These are phyloP conservation scores for Heterobasidion irregulare DNA, from an alignment of 1,284 basidiomycete genomes.

Conservation along the genomic window DNA sequence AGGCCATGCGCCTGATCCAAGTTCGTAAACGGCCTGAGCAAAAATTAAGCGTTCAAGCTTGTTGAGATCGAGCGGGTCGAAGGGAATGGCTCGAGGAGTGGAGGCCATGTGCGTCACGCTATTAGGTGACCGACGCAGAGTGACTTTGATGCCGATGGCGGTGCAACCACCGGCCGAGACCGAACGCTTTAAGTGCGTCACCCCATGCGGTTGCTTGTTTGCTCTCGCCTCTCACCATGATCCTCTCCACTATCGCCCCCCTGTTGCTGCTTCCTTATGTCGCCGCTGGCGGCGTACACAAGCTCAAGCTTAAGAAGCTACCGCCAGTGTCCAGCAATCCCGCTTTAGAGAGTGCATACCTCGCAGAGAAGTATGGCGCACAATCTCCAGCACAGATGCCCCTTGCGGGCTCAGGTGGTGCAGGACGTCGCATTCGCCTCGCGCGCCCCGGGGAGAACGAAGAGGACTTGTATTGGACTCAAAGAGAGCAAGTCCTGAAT, in stretches of 20 bases:
- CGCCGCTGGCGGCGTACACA: slow-evolving; percentile 66
- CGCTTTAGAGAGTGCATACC: slow-evolving; percentile 69
- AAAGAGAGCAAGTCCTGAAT: slow-evolving; percentile 56
- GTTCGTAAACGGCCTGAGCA: slow-evolving; percentile 79
- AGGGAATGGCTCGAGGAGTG: background rate
- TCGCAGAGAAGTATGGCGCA: slow-evolving; percentile 82
- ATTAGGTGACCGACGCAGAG: background rate
- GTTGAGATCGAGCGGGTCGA: slow-evolving; percentile 22
- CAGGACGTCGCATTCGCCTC: slow-evolving; percentile 55
- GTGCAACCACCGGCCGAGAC: background rate
- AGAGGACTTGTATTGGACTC: slow-evolving; percentile 76
- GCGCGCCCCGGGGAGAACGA: slow-evolving; percentile 38
- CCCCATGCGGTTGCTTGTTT: slow-evolving; percentile 5
- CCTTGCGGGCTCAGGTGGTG: slow-evolving; percentile 65
- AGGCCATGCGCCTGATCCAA: slow-evolving; percentile 71
- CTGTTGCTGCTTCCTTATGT: slow-evolving; percentile 65
- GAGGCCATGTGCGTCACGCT: background rate
- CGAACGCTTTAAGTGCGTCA: slow-evolving; percentile 12
- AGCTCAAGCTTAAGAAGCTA: slow-evolving; percentile 82
- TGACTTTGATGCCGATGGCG: no score
- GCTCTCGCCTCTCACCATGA: slow-evolving; percentile 45
- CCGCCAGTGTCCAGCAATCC: slow-evolving; percentile 54
- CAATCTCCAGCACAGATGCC: slow-evolving; percentile 52
- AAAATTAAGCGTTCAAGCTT: slow-evolving; percentile 67
- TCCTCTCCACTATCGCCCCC: slow-evolving; percentile 46